Conservation (phyloP, 495 filamentous ascomycete species). For the Hyaloscypha bicolor region DNA sequence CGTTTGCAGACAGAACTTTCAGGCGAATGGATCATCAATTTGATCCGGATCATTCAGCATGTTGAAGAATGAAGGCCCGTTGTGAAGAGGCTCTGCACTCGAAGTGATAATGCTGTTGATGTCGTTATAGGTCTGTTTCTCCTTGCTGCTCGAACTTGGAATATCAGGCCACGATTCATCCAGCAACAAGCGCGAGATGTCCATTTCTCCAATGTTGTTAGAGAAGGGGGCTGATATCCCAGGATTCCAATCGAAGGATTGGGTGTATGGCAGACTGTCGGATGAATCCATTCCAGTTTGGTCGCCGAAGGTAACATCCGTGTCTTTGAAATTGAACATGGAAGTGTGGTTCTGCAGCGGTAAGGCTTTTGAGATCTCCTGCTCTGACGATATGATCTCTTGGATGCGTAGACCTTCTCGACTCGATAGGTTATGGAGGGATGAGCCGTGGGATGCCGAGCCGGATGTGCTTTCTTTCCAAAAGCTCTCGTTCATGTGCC, state of each 20-base stretch:
- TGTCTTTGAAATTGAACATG: conserved; percentile 29
- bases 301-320: conserved; percentile 40
- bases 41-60: conserved; percentile 32
- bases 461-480: conserved; percentile 1
- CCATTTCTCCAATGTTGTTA: conserved; percentile 45
- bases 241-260: conserved; percentile 30
- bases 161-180: conserved; percentile 42
- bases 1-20: not conserved
- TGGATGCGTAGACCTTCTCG: conserved; percentile 31
- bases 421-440: conserved; percentile 18
- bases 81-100: conserved; percentile 23
- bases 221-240: conserved; percentile 28
- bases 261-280: conserved; percentile 27
- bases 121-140: conserved; percentile 30
- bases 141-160: conserved; percentile 20
- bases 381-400: conserved; percentile 29
- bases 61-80: conserved; percentile 25
- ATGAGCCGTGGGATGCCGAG: conserved; percentile 4
- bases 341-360: conserved; percentile 23
- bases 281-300: conserved; percentile 23
- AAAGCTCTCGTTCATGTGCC: not conserved
- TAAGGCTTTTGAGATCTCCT: conserved; percentile 11
- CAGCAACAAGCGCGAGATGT: conserved; percentile 50
- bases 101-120: conserved; percentile 30
- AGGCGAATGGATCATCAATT: conserved; percentile 22